Evolutionary conservation across 805 yeast species (phyloP), one percentile per base, ranked within the genome.

Genomic region (Clavispora asparagi): DNA sequence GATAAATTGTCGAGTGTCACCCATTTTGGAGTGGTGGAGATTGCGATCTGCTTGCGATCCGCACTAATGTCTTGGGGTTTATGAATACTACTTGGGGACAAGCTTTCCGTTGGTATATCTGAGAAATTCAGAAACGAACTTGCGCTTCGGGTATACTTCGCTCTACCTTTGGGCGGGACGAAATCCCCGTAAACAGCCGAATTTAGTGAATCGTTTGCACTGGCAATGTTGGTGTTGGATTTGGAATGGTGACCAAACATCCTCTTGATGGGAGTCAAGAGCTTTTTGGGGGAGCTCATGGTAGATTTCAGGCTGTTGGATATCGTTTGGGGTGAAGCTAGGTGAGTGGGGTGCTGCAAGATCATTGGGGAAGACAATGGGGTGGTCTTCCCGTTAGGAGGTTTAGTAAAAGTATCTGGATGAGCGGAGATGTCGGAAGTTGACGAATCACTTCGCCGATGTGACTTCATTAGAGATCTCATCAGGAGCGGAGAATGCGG

Each of bases 221-320:
- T 44, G 9, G 14, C 23, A 13, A 42, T 16, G 14, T 35, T 35
- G 28, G 47, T 25, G 6, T 42, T 27, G 13, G 50, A 37, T 40
- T 50, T 60, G 13, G 51, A 27, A 41, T 55, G 58, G 45, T 54
- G 52, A 39, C 56, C 47, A 53, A 56, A 53, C 66, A 68, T 44
- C 47, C 67, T 65, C 49, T 60, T 62, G 14, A 68, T 68, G 1
- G 74, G 74, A 1, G 68, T 62, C 29, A 68, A 53, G 29, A 68
- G 54, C 51, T 68, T 68, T 50, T 68, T 68, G 26, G 74, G 74
- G 7, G 72, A 63, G 44, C 51, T 50, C 37, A 45, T 38, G 10
- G 56, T 19, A 29, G 48, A 42, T 33, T 35, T 49, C 11, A 44
- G 47, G 27, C 36, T 27, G 7, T 45, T 44, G 11, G 44, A n/a